Conservation (phyloP, 305 asterid species). For the Fraxinus paxiana region DNA sequence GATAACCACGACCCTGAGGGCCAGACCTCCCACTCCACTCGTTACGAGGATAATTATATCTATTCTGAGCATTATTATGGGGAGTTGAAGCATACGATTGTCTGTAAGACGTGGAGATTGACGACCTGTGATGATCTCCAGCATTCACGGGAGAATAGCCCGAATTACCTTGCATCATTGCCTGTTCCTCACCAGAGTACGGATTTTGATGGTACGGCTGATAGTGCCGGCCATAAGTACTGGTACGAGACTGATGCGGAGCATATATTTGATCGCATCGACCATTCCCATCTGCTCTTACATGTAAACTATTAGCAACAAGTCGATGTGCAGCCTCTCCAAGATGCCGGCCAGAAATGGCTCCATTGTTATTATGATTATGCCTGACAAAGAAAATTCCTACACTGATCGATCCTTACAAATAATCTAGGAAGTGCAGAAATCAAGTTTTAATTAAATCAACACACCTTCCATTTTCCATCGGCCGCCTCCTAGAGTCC, state of each 20-base stretch:
- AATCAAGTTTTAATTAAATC: not conserved
- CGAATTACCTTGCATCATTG: conserved; percentile 21
- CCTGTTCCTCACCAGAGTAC: conserved; percentile 35
- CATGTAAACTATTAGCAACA: conserved; percentile 63
- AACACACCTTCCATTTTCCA: conserved; percentile 69
- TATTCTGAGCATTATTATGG: conserved; percentile 28
- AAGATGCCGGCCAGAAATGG: conserved; percentile 68
- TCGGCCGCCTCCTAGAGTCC: conserved; percentile 73
- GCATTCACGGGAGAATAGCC: conserved; percentile 37
- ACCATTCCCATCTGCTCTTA: conserved; percentile 33
- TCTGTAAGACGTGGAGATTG: conserved; percentile 34
- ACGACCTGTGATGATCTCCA: conserved; percentile 36
- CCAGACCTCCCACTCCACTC: conserved; percentile 28
- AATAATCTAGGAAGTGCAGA: conserved; percentile 4
- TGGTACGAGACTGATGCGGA: conserved; percentile 36
- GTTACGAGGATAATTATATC: conserved; percentile 31
- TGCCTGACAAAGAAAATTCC: conserved; percentile 39
- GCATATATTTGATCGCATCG: conserved; percentile 32
- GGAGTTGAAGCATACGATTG: conserved; percentile 39
- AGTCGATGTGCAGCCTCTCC: conserved; percentile 90
- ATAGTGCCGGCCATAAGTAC: conserved; percentile 30
- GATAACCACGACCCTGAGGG: conserved; percentile 27
- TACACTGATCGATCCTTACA: not conserved
- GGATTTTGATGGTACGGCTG: conserved; percentile 34
- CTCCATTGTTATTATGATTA: conserved; percentile 36